Percentiles rank a stretch among this genome's conserved stretches.
Conservation (phyloP, 768 basidiomycete genomes). For the Macrolepiota albuminosa region DNA sequence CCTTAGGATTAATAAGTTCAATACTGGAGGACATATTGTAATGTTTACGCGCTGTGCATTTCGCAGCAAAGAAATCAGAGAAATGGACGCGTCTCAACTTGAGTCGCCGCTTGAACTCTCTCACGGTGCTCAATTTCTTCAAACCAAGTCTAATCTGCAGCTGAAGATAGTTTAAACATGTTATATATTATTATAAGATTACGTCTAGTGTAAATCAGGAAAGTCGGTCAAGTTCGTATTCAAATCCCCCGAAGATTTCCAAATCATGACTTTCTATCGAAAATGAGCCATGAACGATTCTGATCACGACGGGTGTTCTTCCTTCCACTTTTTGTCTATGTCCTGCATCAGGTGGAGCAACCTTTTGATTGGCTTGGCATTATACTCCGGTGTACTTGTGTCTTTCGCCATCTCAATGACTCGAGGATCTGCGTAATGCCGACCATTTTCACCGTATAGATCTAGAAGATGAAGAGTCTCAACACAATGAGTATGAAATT, state of each 20-base stretch:
- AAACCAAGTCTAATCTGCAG: too few species aligned
- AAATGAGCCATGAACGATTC: background rate
- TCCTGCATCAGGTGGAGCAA: constrained; percentile 45
- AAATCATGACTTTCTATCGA: background rate
- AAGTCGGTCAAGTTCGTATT: background rate
- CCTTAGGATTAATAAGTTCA: constrained; percentile 95
- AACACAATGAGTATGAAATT: constrained; percentile 42
- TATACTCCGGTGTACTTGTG: constrained; percentile 31
- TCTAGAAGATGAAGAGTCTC: constrained; percentile 47
- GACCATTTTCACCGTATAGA: constrained; percentile 55
- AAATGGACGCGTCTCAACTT: constrained; percentile 20
- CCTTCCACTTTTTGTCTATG: constrained; percentile 42
- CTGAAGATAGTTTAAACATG: background rate
- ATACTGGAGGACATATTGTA: constrained; percentile 66
- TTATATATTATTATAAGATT: background rate
- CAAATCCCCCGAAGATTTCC: background rate
- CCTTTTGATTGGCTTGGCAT: constrained; percentile 41
- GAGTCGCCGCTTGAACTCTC: constrained; percentile 21
- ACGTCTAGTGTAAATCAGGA: background rate
- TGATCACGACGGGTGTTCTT: constrained; percentile 18
- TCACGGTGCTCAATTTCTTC: background rate
- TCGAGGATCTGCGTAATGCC: constrained; percentile 40
- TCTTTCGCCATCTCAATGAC: constrained; percentile 51
- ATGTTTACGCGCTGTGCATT: constrained; percentile 23
- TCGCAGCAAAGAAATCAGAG: constrained; percentile 7